phyloP scores from a whole-genome alignment of 2,329 filamentous ascomycete genomes.

The Sclerotinia borealis region DNA sequence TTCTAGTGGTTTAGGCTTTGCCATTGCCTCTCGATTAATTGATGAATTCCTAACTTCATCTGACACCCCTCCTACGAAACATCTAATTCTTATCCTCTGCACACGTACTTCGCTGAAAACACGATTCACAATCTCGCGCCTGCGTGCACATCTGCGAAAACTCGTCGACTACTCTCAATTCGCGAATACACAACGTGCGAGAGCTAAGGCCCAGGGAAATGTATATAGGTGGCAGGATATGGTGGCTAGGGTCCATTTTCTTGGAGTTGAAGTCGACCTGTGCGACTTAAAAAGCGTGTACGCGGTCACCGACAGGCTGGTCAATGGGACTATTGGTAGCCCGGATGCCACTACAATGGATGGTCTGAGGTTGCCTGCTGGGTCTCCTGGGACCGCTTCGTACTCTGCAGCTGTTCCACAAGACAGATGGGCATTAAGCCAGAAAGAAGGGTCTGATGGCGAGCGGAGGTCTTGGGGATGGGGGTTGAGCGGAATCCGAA shows the following conservation, averaged over 20 bases:
- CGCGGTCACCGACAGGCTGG: constrained; percentile 26
- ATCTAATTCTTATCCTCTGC: constrained; percentile 75
- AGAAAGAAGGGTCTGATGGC: constrained; percentile 46
- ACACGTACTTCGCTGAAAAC: constrained; percentile 73
- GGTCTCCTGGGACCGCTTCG: constrained; percentile 29
- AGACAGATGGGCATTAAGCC: constrained; percentile 36
- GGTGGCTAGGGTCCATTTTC: constrained; percentile 49
- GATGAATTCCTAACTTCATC: constrained; percentile 77
- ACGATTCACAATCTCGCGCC: constrained; percentile 58
- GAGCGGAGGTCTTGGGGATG: constrained; percentile 38
- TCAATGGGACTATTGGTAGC: constrained; percentile 31
- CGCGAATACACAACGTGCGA: constrained; percentile 40
- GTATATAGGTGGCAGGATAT: constrained; percentile 42
- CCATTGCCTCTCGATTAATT: constrained; percentile 76
- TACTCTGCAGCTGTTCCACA: constrained; percentile 26
- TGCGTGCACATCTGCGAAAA: constrained; percentile 56
- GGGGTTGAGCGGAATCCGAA: constrained; percentile 38
- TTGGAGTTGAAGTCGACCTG: constrained; percentile 54
- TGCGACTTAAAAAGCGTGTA: constrained; percentile 50
- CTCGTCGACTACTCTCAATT: constrained; percentile 39
- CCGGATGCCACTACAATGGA: constrained; percentile 31
- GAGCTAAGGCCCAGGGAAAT: constrained; percentile 50
- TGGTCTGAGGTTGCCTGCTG: constrained; percentile 29
- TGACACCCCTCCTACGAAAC: constrained; percentile 57
- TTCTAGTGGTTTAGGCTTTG: constrained; percentile 75